phyloP scores from a whole-genome alignment of 2,329 filamentous ascomycete species.

The Cytospora schulzeri region DNA sequence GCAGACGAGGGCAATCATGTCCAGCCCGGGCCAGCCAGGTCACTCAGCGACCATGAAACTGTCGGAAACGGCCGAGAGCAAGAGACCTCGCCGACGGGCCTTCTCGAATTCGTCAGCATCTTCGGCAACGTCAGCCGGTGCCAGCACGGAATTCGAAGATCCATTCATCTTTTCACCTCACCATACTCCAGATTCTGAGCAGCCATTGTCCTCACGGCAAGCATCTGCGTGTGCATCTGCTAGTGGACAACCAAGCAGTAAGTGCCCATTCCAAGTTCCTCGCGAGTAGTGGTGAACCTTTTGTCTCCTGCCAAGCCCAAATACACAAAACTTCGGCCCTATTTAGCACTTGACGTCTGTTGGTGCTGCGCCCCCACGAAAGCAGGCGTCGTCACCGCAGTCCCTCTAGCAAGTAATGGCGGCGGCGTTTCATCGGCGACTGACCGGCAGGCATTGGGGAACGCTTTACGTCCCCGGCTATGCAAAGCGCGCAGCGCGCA shows the following conservation, averaged over 20 bases:
- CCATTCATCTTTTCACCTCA: constrained; percentile 41
- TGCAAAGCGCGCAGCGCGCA: constrained; percentile 2
- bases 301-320: neutral
- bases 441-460: constrained; percentile 13
- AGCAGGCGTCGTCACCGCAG: constrained; percentile 9
- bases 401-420: neutral
- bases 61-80: neutral
- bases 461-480: neutral
- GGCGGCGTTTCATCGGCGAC: neutral
- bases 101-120: constrained; percentile 51
- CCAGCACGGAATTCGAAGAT: constrained; percentile 37
- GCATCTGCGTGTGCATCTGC: constrained; percentile 5
- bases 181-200: constrained; percentile 35
- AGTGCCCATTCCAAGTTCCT: neutral
- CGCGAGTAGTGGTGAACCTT: neutral
- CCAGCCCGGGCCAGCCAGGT: constrained; percentile 5
- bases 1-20: constrained; percentile 11
- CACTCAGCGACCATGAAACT: constrained; percentile 43
- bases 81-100: constrained; percentile 22
- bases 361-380: neutral
- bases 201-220: constrained; percentile 25
- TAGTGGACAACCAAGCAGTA: constrained; percentile 1
- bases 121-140: constrained; percentile 33
- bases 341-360: neutral
- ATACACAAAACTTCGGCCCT: neutral